Evolutionary conservation across 208 protist species (phyloP).

Genomic region (Wallacemonas sp.): DNA sequence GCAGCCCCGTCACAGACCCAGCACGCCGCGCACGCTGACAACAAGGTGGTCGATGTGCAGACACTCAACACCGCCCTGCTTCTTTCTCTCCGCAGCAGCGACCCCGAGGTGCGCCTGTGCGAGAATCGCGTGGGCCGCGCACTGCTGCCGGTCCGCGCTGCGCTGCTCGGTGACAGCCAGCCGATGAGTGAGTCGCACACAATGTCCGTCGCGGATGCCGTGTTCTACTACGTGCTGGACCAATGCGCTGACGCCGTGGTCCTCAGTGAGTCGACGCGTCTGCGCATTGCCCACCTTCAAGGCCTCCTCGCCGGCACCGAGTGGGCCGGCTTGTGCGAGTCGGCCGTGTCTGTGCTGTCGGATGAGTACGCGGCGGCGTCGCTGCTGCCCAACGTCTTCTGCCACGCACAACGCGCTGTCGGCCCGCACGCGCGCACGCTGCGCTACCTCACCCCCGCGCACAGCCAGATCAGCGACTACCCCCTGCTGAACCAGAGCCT

Average conservation of each 20-base stretch:
- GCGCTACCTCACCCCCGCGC: background rate
- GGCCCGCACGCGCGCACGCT: slow-evolving; percentile 53
- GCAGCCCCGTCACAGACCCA: background rate
- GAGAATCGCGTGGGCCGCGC: slow-evolving; percentile 42
- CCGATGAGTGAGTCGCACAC: background rate
- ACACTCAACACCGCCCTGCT: background rate
- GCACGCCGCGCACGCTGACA: background rate
- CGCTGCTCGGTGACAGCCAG: background rate
- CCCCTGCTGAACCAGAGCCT: slow-evolving; percentile 33
- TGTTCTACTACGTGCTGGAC: slow-evolving; percentile 78
- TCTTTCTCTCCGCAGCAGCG: background rate
- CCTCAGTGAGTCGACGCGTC: slow-evolving; percentile 26
- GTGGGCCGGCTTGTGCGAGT: background rate
- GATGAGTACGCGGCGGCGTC: slow-evolving; percentile 19
- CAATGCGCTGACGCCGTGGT: slow-evolving; percentile 67
- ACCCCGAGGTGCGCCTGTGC: slow-evolving; percentile 18
- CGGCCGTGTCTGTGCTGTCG: slow-evolving; percentile 6
- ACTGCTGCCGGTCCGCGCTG: slow-evolving; percentile 42
- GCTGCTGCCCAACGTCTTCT: slow-evolving; percentile 48
- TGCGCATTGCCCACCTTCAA: slow-evolving; percentile 18
- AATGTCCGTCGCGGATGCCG: slow-evolving; percentile 26
- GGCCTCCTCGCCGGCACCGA: slow-evolving; percentile 12
- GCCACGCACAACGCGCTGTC: slow-evolving; percentile 42
- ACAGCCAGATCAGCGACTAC: slow-evolving; percentile 40
- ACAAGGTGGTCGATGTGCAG: slow-evolving; percentile 4